A percentile compares a stretch with the other conserved stretches of the same genome.
These are phyloP conservation scores for Ophiosphaerella herpotricha DNA, from an alignment of 2,329 filamentous ascomycete genomes.

Conservation along the genomic window DNA sequence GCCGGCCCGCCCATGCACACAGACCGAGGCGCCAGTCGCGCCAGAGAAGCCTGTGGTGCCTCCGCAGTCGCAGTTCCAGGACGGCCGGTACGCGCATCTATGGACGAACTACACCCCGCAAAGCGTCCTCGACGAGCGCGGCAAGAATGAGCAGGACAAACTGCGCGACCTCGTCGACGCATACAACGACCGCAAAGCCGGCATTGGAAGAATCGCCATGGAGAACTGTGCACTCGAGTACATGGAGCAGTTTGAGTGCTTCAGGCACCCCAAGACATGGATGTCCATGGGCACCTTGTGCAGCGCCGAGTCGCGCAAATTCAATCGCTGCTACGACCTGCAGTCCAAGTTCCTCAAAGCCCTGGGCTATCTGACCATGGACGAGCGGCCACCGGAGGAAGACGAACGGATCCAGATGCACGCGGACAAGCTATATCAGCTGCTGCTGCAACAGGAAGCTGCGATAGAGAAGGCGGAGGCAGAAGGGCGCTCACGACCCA, in stretches of 20 bases:
- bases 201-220: slow-evolving; percentile 78
- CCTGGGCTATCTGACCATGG: slow-evolving; percentile 77
- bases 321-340: slow-evolving; percentile 87
- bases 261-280: slow-evolving; percentile 68
- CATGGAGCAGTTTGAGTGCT: slow-evolving; percentile 80
- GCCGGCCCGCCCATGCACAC: slow-evolving; percentile 16
- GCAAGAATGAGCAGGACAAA: slow-evolving; percentile 78
- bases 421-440: slow-evolving; percentile 86
- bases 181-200: slow-evolving; percentile 79
- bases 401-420: slow-evolving; percentile 90
- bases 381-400: slow-evolving; percentile 69
- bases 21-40: slow-evolving; percentile 9
- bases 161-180: slow-evolving; percentile 78
- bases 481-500: slow-evolving; percentile 58
- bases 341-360: slow-evolving; percentile 91
- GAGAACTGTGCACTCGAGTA: slow-evolving; percentile 95
- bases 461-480: slow-evolving; percentile 71
- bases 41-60: slow-evolving; percentile 48
- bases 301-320: slow-evolving; percentile 72
- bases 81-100: slow-evolving; percentile 79
- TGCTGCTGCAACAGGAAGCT: slow-evolving; percentile 81
- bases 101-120: slow-evolving; percentile 91
- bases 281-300: slow-evolving; percentile 78
- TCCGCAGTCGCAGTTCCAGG: slow-evolving; percentile 64
- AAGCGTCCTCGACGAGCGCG: slow-evolving; percentile 67